Evolutionary conservation across 768 basidiomycete species (phyloP), one percentile per base, ranked within the genome.

Genomic region (Erythrobasidium yunnanense): DNA sequence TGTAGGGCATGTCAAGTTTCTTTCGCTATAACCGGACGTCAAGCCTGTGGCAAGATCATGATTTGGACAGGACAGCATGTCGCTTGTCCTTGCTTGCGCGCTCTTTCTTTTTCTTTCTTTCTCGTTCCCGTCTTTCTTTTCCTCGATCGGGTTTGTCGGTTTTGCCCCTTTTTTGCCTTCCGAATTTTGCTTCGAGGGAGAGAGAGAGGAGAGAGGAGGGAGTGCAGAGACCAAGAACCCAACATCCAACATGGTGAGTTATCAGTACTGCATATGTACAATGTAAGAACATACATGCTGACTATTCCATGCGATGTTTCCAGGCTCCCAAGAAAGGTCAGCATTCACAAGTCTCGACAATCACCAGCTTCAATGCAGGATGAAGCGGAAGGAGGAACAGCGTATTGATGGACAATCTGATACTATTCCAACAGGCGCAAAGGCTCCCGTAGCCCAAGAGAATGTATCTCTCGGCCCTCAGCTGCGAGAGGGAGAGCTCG

Each of bases 401-500:
- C 18, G 45, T 8, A 7, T 11, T 20, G 60, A 25, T 27, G 47
- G 47, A 47, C 27, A 32, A 47, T 27, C n/a, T 58, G 8, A 27
- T 63, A 18, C 45, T 50, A 50, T 32, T 47, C 11, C 7, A 8
- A 51, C 60, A 63, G 60, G 60, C 45, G 60, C 47, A 51, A 63
- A 63, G 60, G 60, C 49, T 18, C 45, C 60, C 30, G 45, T 49
- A 18, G 22, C 65, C 27, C n/a, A 30, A 29, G 65, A 68, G 56
- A 66, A 38, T 71, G 88, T 91, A 75, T 85, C 86, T 58, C 88
- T 95, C 78, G 92, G 93, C 71, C 93, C 92, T 73, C 87, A 96
- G 77, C 88, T 92, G 73, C 86, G 86, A 68, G 91, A 95, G 77
- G 91, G 93, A 76, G 91, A 96, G 79, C 85, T 87, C 74, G 93